A percentile compares a stretch with the other conserved stretches of the same genome.
Evolutionary conservation across 768 basidiomycete genomes (phyloP).

Genomic region (Boletus rubroflammeus): DNA sequence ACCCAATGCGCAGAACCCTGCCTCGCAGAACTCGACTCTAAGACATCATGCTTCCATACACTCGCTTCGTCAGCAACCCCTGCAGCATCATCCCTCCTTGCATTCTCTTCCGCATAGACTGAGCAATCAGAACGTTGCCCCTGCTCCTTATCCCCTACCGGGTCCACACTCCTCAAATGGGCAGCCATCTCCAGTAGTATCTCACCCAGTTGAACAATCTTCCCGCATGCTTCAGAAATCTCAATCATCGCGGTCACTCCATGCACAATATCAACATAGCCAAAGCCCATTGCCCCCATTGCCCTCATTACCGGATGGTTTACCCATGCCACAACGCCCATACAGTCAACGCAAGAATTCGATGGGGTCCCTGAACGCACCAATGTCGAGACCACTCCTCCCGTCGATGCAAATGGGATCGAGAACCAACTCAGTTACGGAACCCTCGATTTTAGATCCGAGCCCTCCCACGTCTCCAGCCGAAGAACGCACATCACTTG

Average conservation of each 20-base stretch:
- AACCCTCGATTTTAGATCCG: slow-evolving; percentile 57
- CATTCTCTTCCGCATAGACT: slow-evolving; percentile 12
- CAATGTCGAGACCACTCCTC: slow-evolving; percentile 49
- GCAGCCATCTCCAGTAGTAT: slow-evolving; percentile 5
- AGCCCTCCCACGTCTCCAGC: slow-evolving; percentile 86
- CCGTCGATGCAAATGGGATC: slow-evolving; percentile 60
- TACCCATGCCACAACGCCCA: slow-evolving; percentile 30
- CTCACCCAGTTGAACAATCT: slow-evolving; percentile 46
- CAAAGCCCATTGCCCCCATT: slow-evolving; percentile 34
- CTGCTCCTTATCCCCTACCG: slow-evolving; percentile 18
- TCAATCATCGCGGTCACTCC: slow-evolving; percentile 57
- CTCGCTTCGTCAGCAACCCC: slow-evolving; percentile 28
- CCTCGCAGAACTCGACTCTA: slow-evolving; percentile 8
- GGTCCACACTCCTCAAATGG: slow-evolving; percentile 7
- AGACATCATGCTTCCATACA: slow-evolving; percentile 26
- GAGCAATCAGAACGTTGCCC: slow-evolving; percentile 8
- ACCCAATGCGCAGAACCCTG: slow-evolving; percentile 6
- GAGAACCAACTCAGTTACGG: slow-evolving; percentile 48
- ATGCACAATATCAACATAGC: slow-evolving; percentile 48
- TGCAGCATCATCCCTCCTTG: slow-evolving; percentile 17
- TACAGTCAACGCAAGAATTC: slow-evolving; percentile 22
- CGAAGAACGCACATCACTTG: slow-evolving; percentile 49
- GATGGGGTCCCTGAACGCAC: slow-evolving; percentile 28
- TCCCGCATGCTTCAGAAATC: slow-evolving; percentile 44
- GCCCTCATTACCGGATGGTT: slow-evolving; percentile 35